A percentile compares a stretch with the other conserved stretches of the same genome.
Conservation (phyloP, 345 rosid genomes). For the Crucihimalaya himalaica region DNA sequence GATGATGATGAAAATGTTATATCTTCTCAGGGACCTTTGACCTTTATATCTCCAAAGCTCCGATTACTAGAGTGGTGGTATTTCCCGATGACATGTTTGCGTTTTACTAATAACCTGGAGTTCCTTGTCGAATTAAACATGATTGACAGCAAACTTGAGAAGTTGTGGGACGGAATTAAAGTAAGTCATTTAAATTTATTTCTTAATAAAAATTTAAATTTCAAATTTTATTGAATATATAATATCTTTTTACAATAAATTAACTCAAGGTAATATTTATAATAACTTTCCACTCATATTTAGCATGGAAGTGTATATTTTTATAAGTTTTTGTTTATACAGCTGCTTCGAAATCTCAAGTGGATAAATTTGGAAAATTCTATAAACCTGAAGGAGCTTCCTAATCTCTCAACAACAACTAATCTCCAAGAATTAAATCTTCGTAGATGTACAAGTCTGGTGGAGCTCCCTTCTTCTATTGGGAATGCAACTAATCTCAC, state of each 20-base stretch:
- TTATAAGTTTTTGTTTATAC: too few species aligned
- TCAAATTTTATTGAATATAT: background rate
- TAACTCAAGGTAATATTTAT: too few species aligned
- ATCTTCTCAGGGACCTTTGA: background rate
- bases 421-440: background rate
- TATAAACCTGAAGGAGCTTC: too few species aligned
- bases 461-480: background rate
- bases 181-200: background rate
- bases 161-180: conserved; percentile 24
- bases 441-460: background rate
- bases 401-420: background rate
- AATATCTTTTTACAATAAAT: background rate
- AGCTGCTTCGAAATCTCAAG: too few species aligned
- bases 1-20: background rate
- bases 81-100: conserved; percentile 22
- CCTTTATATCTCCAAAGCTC: background rate
- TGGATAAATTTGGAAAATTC: too few species aligned
- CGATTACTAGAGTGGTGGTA: conserved; percentile 6
- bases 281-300: too few species aligned
- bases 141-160: conserved; percentile 14
- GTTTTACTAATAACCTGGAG: background rate
- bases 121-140: conserved; percentile 22
- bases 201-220: background rate
- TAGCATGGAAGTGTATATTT: too few species aligned
- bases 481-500: too few species aligned